Conservation (phyloP, 1,284 basidiomycete genomes). For the Naganishia sp. region DNA sequence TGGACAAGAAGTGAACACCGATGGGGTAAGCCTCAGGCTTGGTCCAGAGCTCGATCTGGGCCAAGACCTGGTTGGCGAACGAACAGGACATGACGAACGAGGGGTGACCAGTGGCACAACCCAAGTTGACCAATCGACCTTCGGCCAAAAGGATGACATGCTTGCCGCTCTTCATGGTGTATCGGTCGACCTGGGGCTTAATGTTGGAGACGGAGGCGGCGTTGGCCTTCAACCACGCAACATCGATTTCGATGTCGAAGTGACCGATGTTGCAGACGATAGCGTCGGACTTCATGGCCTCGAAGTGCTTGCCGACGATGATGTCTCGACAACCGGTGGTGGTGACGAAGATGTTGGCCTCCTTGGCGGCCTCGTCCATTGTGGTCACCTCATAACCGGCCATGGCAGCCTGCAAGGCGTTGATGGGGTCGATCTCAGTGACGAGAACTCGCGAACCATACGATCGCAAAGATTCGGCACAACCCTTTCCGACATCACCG, state of each 20-base stretch:
- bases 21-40: conserved; percentile 77
- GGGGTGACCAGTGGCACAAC: conserved; percentile 86
- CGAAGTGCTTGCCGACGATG: conserved; percentile 89
- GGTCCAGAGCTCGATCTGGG: conserved; percentile 98
- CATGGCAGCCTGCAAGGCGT: conserved; percentile 95
- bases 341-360: conserved; percentile 92
- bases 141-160: conserved; percentile 98
- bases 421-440: conserved; percentile 99
- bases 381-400: conserved; percentile 95
- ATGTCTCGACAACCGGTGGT: conserved; percentile 99
- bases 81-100: conserved; percentile 98
- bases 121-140: conserved; percentile 98
- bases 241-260: conserved; percentile 98
- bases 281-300: conserved; percentile 94
- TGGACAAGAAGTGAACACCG: conserved; percentile 94
- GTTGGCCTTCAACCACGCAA: conserved; percentile 96
- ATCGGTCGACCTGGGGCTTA: conserved; percentile 99
- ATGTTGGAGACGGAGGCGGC: conserved; percentile 83
- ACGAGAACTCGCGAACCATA: conserved; percentile 96
- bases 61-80: conserved; percentile 97
- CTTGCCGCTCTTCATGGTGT: conserved; percentile 83
- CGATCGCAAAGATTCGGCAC: conserved; percentile 93
- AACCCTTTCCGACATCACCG: conserved; percentile 99
- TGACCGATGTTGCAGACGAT: conserved; percentile 96
- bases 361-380: conserved; percentile 93